Conservation (phyloP, 2,329 filamentous ascomycete genomes). For the Xylaria sp. region DNA sequence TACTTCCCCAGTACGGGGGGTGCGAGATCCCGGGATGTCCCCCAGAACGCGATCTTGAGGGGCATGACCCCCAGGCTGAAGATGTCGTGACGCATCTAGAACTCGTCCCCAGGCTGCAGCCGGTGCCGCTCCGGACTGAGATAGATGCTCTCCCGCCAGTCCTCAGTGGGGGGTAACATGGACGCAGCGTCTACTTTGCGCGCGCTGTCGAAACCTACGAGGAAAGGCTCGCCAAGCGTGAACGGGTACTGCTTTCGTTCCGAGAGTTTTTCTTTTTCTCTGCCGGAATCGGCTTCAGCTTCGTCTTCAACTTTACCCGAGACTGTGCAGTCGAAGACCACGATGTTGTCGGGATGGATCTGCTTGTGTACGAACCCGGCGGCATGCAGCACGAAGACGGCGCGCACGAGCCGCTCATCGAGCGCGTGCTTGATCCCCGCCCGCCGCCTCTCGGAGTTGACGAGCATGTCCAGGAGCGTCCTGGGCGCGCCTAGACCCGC, state of each 20-base stretch:
- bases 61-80: not conserved
- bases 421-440: not conserved
- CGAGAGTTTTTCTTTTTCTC: not conserved
- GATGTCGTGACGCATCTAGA: not conserved
- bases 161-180: not conserved
- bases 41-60: not conserved
- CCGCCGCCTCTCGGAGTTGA: not conserved
- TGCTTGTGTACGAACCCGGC: not conserved
- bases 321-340: not conserved
- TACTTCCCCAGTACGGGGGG: not conserved
- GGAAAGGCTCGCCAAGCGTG: not conserved
- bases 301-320: too few relatives aligned
- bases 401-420: not conserved
- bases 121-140: not conserved
- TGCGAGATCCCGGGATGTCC: not conserved
- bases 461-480: not conserved
- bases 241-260: not conserved
- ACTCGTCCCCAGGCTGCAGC: not conserved
- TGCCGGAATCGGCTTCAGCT: not conserved
- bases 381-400: not conserved
- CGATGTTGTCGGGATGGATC: not conserved
- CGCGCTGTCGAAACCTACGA: not conserved
- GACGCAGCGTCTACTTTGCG: not conserved
- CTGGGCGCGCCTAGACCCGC: not conserved
- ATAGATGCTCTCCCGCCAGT: not conserved